These are phyloP conservation scores for Spizellomyces sp. DNA, from an alignment of 192 early-diverging fungal genomes.

Conservation along the genomic window DNA sequence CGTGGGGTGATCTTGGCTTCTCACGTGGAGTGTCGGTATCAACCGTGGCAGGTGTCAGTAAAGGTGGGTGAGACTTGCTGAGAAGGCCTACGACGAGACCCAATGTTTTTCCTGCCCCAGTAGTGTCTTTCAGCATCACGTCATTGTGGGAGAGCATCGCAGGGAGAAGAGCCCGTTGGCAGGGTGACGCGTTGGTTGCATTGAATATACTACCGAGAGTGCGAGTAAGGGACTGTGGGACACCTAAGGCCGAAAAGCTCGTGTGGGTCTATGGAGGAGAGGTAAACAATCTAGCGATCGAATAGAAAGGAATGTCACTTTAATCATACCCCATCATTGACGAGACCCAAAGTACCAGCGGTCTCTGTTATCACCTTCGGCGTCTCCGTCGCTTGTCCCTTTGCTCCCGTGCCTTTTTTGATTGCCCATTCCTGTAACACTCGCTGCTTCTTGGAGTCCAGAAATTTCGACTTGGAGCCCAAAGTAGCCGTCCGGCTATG, in stretches of 20 bases:
- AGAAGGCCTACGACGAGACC: constrained; percentile 43
- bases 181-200: constrained; percentile 9
- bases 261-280: too few relatives aligned
- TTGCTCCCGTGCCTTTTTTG: too few relatives aligned
- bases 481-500: too few relatives aligned
- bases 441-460: too few relatives aligned
- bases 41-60: neutral
- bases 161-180: constrained; percentile 42
- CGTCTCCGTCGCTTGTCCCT: too few relatives aligned
- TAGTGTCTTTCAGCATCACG: constrained; percentile 46
- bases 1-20: neutral
- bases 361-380: too few relatives aligned
- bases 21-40: constrained; percentile 7
- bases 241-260: constrained; percentile 20
- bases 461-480: too few relatives aligned
- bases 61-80: constrained; percentile 26
- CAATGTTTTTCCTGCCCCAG: constrained; percentile 51
- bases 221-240: neutral
- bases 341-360: too few relatives aligned
- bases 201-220: constrained; percentile 18
- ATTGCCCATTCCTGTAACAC: too few relatives aligned
- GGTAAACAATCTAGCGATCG: too few relatives aligned
- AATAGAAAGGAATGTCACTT: too few relatives aligned
- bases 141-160: constrained; percentile 38
- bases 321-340: too few relatives aligned